Evolutionary conservation across 139 green algal species (phyloP), one percentile per base, ranked within the genome.

Genomic region (Diplosphaera chodatii): DNA sequence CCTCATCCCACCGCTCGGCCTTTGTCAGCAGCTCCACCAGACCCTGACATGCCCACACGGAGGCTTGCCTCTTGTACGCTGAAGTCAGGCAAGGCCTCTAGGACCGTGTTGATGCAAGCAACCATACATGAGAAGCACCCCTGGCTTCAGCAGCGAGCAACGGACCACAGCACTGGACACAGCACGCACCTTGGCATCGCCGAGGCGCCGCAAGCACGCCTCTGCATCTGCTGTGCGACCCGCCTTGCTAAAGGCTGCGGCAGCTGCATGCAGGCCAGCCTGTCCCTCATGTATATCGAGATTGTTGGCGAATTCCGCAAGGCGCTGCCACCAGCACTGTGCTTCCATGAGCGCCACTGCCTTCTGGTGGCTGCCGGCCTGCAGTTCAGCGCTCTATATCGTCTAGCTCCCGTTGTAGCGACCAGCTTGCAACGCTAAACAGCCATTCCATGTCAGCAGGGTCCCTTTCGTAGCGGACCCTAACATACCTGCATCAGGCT

Each of bases 301-400:
- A n/a, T 68, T 59, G 0, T 82, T 64, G 67, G 86, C 79, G 16
- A 94, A 73, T 13, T 69, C 67, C 18, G 88, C 72, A 27, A 95
- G 82, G 71, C 89, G 88, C 34, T 90, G 84, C 82, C 78, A 90
- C 85, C 83, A 90, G 40, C 72, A 55, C 70, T 92, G 78, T 66
- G 76, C 77, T 13, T 74, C 85, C 34, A 95, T 67, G 66, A 96
- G 79, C 25, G 78, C 77, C 18, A 93, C 83, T 25, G 87, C 90
- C 32, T 79, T 79, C 34, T 93, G 88, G 67, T 83, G 88, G 68
- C 89, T 83, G 67, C 82, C 79, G 40, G 84, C 84, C 83, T 85
- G 80, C 29, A n/a, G n/a, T n/a, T n/a, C n/a, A n/a, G n/a, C n/a
- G n/a, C n/a, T n/a, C n/a, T n/a, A n/a, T n/a, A n/a, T n/a, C n/a